Conservation (phyloP, 768 basidiomycete species). For the Pleurotus salmoneostramineus region DNA sequence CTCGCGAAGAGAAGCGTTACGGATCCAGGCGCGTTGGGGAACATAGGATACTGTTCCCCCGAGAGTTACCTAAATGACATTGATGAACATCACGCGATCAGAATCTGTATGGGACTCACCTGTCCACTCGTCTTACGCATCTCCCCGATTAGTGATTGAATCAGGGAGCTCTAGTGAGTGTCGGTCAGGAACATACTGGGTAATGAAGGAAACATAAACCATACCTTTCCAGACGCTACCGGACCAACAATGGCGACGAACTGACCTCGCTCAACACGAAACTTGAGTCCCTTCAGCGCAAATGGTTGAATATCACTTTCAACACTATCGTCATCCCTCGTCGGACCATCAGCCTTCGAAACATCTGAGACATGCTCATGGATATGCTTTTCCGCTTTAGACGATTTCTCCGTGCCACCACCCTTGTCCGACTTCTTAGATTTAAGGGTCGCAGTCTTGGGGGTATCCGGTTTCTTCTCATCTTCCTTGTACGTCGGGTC, state of each 20-base stretch:
- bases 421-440: not conserved
- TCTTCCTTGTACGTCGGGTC: slow-evolving; percentile 15
- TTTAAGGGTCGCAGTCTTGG: slow-evolving; percentile 2
- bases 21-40: slow-evolving; percentile 61
- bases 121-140: slow-evolving; percentile 41
- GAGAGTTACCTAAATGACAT: slow-evolving; percentile 36
- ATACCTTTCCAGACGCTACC: slow-evolving; percentile 48
- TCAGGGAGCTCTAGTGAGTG: slow-evolving; percentile 24
- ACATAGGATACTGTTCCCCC: slow-evolving; percentile 55
- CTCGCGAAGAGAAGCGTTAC: slow-evolving; percentile 62
- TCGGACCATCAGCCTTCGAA: not conserved
- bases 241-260: slow-evolving; percentile 48
- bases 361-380: slow-evolving; percentile 4
- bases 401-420: slow-evolving; percentile 11
- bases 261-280: slow-evolving; percentile 33
- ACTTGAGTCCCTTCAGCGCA: slow-evolving; percentile 22
- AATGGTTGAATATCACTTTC: slow-evolving; percentile 21
- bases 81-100: not conserved
- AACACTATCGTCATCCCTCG: slow-evolving; percentile 9
- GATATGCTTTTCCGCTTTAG: slow-evolving; percentile 9
- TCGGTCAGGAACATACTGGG: not conserved
- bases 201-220: not conserved
- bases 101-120: slow-evolving; percentile 15
- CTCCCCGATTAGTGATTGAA: slow-evolving; percentile 36
- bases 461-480: slow-evolving; percentile 4